Evolutionary conservation across 345 rosid species (phyloP).

Genomic region (Streptanthus diversifolius): DNA sequence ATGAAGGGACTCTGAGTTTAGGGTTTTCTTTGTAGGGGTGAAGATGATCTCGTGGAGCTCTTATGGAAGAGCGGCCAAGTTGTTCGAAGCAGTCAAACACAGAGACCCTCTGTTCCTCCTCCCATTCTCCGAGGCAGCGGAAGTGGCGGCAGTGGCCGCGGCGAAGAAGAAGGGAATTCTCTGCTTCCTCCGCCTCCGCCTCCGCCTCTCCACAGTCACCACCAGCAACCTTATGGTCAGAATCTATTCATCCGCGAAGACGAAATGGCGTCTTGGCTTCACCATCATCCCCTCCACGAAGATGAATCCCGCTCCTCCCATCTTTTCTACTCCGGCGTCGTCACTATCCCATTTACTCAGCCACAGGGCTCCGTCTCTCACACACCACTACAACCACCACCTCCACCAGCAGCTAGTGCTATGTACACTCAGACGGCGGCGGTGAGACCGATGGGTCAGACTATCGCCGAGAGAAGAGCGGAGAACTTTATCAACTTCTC

Average conservation of each 20-base stretch:
- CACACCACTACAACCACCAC: neutral
- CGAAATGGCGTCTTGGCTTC: conserved; percentile 82
- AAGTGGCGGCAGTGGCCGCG: conserved; percentile 33
- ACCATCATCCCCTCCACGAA: conserved; percentile 40
- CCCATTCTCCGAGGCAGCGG: conserved; percentile 35
- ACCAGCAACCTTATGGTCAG: conserved; percentile 18
- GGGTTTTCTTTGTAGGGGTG: conserved; percentile 40
- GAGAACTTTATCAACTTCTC: conserved; percentile 16
- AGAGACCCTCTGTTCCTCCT: conserved; percentile 37
- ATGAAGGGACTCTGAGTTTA: neutral
- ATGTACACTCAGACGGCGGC: neutral
- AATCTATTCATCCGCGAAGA: conserved; percentile 69
- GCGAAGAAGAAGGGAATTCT: conserved; percentile 10
- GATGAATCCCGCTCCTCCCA: neutral
- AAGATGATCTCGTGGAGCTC: conserved; percentile 71
- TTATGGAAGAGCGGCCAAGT: conserved; percentile 77
- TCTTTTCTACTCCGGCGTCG: conserved; percentile 36
- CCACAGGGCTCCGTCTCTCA: neutral
- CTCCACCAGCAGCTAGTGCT: neutral
- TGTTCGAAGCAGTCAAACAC: conserved; percentile 54
- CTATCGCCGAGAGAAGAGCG: neutral
- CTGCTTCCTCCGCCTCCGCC: neutral
- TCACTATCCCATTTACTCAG: neutral
- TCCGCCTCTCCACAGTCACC: neutral
- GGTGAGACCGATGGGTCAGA: neutral